Evolutionary conservation across 2,329 filamentous ascomycete genomes (phyloP).

Genomic region (Dothistroma septosporum): DNA sequence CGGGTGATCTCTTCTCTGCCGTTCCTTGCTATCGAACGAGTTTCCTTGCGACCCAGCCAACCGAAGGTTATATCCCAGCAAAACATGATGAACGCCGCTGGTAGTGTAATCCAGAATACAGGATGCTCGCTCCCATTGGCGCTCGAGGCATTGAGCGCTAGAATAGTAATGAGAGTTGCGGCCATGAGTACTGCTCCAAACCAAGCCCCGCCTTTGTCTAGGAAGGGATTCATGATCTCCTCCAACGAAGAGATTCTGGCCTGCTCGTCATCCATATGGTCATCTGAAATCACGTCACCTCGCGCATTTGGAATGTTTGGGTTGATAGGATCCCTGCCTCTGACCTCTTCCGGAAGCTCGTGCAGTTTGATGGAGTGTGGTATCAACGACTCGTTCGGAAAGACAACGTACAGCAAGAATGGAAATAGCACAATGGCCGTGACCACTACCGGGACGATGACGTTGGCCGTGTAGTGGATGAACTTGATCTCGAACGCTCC

Average conservation of each 20-base stretch:
- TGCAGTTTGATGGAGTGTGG: slow-evolving; percentile 65
- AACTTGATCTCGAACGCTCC: slow-evolving; percentile 70
- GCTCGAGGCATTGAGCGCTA: slow-evolving; percentile 62
- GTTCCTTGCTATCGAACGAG: slow-evolving; percentile 57
- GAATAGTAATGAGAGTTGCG: slow-evolving; percentile 60
- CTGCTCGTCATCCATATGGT: not conserved
- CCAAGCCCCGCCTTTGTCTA: slow-evolving; percentile 62
- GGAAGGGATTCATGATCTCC: slow-evolving; percentile 71
- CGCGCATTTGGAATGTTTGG: slow-evolving; percentile 62
- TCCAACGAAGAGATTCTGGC: slow-evolving; percentile 49
- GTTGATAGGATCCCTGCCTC: slow-evolving; percentile 58
- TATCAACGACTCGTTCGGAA: slow-evolving; percentile 60
- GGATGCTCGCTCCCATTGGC: slow-evolving; percentile 49
- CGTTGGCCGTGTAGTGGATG: slow-evolving; percentile 70
- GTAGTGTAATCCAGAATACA: slow-evolving; percentile 66
- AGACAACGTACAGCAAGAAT: slow-evolving; percentile 66
- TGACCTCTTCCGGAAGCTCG: slow-evolving; percentile 57
- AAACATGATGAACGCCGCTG: slow-evolving; percentile 65
- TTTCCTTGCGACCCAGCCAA: slow-evolving; percentile 60
- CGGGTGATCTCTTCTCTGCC: slow-evolving; percentile 48
- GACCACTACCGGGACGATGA: slow-evolving; percentile 67
- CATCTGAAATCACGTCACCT: not conserved
- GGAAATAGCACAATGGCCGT: slow-evolving; percentile 66
- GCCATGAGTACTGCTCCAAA: slow-evolving; percentile 66
- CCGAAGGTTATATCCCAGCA: slow-evolving; percentile 63